Percentiles rank a stretch among this genome's conserved stretches.
Conservation (phyloP, 192 early-diverging fungal species). For the Backusella luteola region DNA sequence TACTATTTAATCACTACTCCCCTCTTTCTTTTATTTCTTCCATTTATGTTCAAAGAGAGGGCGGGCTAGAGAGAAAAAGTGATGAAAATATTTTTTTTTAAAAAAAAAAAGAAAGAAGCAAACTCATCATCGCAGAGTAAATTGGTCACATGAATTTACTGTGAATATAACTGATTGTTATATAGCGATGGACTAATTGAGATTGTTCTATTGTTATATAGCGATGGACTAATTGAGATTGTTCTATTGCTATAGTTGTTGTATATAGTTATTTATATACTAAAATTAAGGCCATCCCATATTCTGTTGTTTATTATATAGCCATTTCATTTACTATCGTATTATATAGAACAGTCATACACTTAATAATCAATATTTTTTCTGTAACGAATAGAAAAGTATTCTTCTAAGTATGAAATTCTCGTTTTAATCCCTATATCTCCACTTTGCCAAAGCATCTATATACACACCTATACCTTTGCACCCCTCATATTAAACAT, state of each 20-base stretch:
- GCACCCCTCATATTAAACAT: not conserved
- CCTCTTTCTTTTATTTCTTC: not conserved
- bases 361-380: not conserved
- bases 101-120: not conserved
- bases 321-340: not conserved
- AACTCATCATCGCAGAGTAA: not conserved
- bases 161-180: not conserved
- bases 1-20: not conserved
- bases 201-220: not conserved
- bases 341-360: not conserved
- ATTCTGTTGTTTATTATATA: not conserved
- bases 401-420: not conserved
- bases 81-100: not conserved
- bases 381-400: not conserved
- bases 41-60: not conserved
- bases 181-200: not conserved
- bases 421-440: not conserved
- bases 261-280: not conserved
- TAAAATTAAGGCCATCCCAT: not conserved
- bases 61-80: too few species aligned
- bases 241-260: not conserved
- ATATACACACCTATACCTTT: not conserved
- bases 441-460: not conserved
- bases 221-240: not conserved
- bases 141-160: not conserved